Percentiles rank a stretch among this genome's conserved stretches.
Evolutionary conservation across 139 green algal genomes (phyloP).

Genomic region (Desmodesmus armatus): DNA sequence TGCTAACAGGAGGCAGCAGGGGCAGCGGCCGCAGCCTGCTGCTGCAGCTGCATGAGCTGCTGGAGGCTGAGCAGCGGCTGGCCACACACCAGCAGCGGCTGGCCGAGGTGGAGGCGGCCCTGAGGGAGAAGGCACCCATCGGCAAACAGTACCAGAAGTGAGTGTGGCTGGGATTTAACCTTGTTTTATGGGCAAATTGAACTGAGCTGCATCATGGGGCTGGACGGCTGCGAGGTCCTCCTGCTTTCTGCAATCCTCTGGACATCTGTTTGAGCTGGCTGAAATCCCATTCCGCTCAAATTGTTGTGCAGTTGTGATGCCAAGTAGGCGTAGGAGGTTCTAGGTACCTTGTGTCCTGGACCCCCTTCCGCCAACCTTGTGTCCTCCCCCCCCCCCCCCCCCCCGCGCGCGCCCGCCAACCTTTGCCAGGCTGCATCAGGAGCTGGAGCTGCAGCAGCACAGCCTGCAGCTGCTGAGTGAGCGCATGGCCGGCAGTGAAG

Average conservation of each 20-base stretch:
- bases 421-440: slow-evolving; percentile 68
- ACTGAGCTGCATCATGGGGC: no score
- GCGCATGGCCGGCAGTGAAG: slow-evolving; percentile 74
- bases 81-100: slow-evolving; percentile 45
- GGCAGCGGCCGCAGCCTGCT: slow-evolving; percentile 67
- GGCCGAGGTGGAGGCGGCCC: slow-evolving; percentile 46
- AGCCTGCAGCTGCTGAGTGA: slow-evolving; percentile 78
- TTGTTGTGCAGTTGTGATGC: no score
- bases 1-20: slow-evolving; percentile 72
- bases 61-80: slow-evolving; percentile 68
- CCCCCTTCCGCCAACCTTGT: no score
- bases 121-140: slow-evolving; percentile 50
- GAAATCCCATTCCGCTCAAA: no score
- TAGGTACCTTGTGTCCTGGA: no score
- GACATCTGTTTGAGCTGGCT: no score
- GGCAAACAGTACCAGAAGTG: slow-evolving; percentile 71
- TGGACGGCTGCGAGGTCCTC: no score
- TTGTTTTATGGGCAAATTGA: no score
- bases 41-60: slow-evolving; percentile 78
- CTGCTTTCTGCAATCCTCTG: no score
- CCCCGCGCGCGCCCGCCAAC: not conserved
- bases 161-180: no score
- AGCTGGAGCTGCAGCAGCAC: slow-evolving; percentile 84
- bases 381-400: no score
- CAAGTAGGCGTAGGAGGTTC: no score